Base-by-base conservation (phyloP, 2,329 filamentous ascomycete species). In the Dothideomycetes sp. region DNA sequence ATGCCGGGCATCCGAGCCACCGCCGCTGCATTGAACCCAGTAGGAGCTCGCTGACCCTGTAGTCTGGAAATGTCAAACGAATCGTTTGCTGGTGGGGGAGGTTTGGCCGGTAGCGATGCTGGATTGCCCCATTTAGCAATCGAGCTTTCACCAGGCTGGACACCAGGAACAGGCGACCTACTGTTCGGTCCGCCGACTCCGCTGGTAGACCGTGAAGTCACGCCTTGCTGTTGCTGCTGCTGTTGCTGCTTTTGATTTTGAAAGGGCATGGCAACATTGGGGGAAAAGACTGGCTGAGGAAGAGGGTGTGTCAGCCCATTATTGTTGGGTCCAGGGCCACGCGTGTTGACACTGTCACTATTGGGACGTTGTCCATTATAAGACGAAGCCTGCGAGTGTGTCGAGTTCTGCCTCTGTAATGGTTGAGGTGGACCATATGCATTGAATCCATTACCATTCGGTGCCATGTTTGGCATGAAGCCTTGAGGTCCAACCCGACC, bases 101-200 rank as follows among this genome's bases (percentile, higher is more conserved):
- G 72, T 49, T 73, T 75, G 8, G 70, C 64, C 34, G 72, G 72
- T 32, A 75, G 57, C 37, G 70, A 69, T 12, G 70, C 58, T 4
- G 70, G 67, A 22, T 70, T 69, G 19, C 70, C 71, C 56, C 69
- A 75, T 47, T 73, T 73, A n/a, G 70, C 68, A 38, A 74, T 69
- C 47, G 65, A 68, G 51, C 63, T 70, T 27, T 7, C 22, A 7
- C 7, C 7, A 7, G 22, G 7, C 12, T 12, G 7, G 22, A 7
- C 12, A 12, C 12, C 12, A 7, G 22, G 12, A 12, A 7, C 22
- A 27, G 22, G 22, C 22, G 22, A 27, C 22, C 22, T 42, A 65
- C n/a, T n/a, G 22, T 27, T 27, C 22, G 7, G 22, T 7, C 12
- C 7, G 22, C 12, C 22, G 7, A 27, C 12, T 27, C 34, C 41